Conservation (phyloP, 2,329 filamentous ascomycete species). For the Ploettnerulaceae sp. region DNA sequence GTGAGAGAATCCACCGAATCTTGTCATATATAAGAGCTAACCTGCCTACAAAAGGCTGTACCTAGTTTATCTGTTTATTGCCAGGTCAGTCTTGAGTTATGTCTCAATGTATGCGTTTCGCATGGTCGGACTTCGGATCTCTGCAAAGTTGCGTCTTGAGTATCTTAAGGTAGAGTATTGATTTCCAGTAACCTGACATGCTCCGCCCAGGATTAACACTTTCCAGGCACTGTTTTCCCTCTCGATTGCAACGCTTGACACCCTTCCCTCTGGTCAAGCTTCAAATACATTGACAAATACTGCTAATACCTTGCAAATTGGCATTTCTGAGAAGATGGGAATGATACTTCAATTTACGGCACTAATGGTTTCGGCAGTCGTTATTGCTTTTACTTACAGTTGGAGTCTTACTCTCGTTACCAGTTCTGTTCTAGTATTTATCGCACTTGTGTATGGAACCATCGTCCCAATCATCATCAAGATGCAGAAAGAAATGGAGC, state of each 20-base stretch:
- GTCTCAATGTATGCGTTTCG: slow-evolving; percentile 57
- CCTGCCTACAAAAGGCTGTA: slow-evolving; percentile 45
- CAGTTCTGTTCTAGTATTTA: slow-evolving; percentile 51
- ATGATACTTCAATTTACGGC: slow-evolving; percentile 52
- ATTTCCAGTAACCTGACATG: neutral
- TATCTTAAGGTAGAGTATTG: slow-evolving; percentile 46
- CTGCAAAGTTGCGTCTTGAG: slow-evolving; percentile 55
- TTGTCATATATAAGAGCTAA: neutral
- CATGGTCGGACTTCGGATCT: slow-evolving; percentile 57
- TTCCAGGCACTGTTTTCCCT: slow-evolving; percentile 52
- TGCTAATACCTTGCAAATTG: slow-evolving; percentile 59
- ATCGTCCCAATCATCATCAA: slow-evolving; percentile 54
- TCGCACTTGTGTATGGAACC: slow-evolving; percentile 43
- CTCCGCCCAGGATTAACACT: no score
- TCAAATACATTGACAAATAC: slow-evolving; percentile 54
- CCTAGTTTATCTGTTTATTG: slow-evolving; percentile 67
- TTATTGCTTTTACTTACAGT: slow-evolving; percentile 52
- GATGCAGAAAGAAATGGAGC: slow-evolving; percentile 40
- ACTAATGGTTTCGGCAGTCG: slow-evolving; percentile 47
- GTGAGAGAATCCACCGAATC: slow-evolving; percentile 30
- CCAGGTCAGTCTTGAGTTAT: slow-evolving; percentile 58
- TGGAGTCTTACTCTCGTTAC: slow-evolving; percentile 59
- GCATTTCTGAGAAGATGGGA: slow-evolving; percentile 59
- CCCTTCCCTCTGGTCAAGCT: slow-evolving; percentile 46
- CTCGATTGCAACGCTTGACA: slow-evolving; percentile 63